Evolutionary conservation across 805 yeast species (phyloP), one percentile per base, ranked within the genome.

Genomic region (Saccharomyces eubayanus): DNA sequence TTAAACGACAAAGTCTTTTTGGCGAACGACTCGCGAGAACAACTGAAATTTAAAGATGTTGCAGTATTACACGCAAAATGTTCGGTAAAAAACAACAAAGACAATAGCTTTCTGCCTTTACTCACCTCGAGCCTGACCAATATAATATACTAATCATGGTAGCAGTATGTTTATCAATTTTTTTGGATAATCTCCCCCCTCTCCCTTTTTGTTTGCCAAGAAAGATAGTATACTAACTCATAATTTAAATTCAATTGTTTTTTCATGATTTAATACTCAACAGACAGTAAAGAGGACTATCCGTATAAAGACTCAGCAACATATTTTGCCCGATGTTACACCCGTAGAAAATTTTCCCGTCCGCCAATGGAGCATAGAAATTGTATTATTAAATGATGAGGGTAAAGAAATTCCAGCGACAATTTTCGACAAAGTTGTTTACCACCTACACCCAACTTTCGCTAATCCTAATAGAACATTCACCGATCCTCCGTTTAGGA

Each of bases 391-490:
- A 58, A 92, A 90, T 64, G 84, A 83, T 53, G 79, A 82, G 54
- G 97, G 96, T 31, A 80, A 84, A 54, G 92, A 85, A 62, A 76
- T 87, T 48, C 92, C 97, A n/a, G 97, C 98, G 1, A 82, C 77
- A 48, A 79, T 92, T 55, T 88, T 92, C 66, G 98, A 94, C 69
- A 88, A 87, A 71, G 97, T 90, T 51, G 89, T 96, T 8, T 92
- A 92, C 70, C 85, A 89, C 61, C 79, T 94, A 60, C 99, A 92
- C 75, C 98, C 97, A 47, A 94, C 98, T 9, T 92, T 92, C 72
- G 82, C 82, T 50, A 90, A 90, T 70, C 98, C 98, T 6, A 84
- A 81, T 58, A 81, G 97, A 68, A 77, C 86, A 12, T 68, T 89
- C 65, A 89, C 87, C 64, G 84, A 83, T 65, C 80, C 87, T 11